A percentile compares a stretch with the other conserved stretches of the same genome.
These are phyloP conservation scores for Phialocephala sp. DNA, from an alignment of 2,329 filamentous ascomycete species.

Conservation along the genomic window DNA sequence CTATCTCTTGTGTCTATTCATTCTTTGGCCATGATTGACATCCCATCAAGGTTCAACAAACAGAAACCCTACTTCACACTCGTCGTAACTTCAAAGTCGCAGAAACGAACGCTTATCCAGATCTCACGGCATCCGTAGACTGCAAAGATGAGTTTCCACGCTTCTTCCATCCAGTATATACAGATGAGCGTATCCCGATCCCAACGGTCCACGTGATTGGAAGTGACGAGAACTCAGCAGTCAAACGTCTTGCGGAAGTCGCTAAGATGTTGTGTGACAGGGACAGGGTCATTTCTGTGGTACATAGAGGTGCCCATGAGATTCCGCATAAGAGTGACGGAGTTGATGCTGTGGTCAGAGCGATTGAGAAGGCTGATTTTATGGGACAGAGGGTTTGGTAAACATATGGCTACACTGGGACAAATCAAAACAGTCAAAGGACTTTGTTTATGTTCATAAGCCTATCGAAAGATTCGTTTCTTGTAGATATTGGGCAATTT, in stretches of 20 bases:
- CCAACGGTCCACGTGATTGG: constrained; percentile 20
- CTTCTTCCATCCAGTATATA: constrained; percentile 21
- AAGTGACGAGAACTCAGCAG: constrained; percentile 13
- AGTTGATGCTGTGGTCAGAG: constrained; percentile 13
- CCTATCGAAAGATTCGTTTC: no score
- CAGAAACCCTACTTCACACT: constrained; percentile 17
- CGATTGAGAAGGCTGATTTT: constrained; percentile 18
- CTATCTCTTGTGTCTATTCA: no score
- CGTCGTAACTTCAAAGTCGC: constrained; percentile 14
- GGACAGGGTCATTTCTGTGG: constrained; percentile 12
- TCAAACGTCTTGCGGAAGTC: constrained; percentile 13
- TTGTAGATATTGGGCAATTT: no score
- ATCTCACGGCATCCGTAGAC: constrained; percentile 6
- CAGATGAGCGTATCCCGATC: constrained; percentile 10
- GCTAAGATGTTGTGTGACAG: constrained; percentile 14
- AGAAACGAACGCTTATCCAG: constrained; percentile 14
- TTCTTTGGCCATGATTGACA: not conserved
- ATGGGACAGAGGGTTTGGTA: constrained; percentile 8
- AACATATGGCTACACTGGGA: no score
- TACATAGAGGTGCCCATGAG: constrained; percentile 18
- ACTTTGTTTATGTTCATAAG: no score
- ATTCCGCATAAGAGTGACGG: constrained; percentile 11
- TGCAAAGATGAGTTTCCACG: constrained; percentile 17
- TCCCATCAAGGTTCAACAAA: constrained; percentile 8
- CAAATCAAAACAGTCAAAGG: no score